phyloP scores from a whole-genome alignment of 805 yeast species.

The Yamadazyma phyllophila region DNA sequence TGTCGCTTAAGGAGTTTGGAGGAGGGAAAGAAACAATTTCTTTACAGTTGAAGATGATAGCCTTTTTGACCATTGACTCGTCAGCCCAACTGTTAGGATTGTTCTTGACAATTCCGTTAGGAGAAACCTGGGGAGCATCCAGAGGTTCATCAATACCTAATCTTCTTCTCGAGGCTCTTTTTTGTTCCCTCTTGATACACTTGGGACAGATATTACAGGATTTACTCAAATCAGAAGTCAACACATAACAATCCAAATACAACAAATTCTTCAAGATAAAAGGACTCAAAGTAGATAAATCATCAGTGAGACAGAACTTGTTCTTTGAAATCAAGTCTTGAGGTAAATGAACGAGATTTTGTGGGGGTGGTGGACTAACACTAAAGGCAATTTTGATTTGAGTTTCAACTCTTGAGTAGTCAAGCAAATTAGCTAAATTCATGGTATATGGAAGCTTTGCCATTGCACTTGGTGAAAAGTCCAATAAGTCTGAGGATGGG shows the following conservation, averaged over 20 bases:
- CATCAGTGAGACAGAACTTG: slow-evolving; percentile 64
- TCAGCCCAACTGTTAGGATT: slow-evolving; percentile 74
- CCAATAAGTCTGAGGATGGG: slow-evolving; percentile 33
- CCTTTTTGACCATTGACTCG: slow-evolving; percentile 70
- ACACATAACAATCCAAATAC: slow-evolving; percentile 76
- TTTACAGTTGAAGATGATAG: slow-evolving; percentile 86
- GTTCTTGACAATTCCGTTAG: slow-evolving; percentile 39
- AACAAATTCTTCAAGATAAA: slow-evolving; percentile 51
- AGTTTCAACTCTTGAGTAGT: slow-evolving; percentile 88
- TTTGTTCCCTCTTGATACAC: slow-evolving; percentile 89
- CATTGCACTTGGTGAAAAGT: slow-evolving; percentile 37
- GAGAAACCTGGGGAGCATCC: slow-evolving; percentile 11
- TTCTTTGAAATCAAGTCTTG: slow-evolving; percentile 86
- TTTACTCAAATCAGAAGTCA: slow-evolving; percentile 48
- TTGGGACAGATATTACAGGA: slow-evolving; percentile 79
- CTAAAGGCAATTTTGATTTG: slow-evolving; percentile 77
- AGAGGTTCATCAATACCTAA: slow-evolving; percentile 41
- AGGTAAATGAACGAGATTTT: slow-evolving; percentile 74
- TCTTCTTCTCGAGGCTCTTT: slow-evolving; percentile 91
- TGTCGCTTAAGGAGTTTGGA: slow-evolving; percentile 42
- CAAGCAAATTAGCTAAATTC: slow-evolving; percentile 63
- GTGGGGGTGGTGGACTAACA: slow-evolving; percentile 75
- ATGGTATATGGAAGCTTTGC: slow-evolving; percentile 47
- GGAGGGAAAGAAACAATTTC: slow-evolving; percentile 77
- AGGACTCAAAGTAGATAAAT: slow-evolving; percentile 42